Conservation (phyloP, 2,329 filamentous ascomycete species). For the Alternaria sp. region DNA sequence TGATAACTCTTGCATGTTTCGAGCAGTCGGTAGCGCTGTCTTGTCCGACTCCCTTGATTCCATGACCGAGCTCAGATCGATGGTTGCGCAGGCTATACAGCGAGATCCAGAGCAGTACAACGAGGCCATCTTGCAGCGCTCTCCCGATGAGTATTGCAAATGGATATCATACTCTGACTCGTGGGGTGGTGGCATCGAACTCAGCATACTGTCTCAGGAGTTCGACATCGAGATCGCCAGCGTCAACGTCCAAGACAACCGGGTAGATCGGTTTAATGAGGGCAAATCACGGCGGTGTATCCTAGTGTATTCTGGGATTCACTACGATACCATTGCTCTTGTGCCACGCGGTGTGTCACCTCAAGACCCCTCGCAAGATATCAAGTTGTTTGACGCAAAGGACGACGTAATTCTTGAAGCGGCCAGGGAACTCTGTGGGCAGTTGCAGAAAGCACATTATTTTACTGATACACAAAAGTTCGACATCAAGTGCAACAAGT, state of each 20-base stretch:
- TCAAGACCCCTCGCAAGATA: constrained; percentile 76
- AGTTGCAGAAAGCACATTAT: constrained; percentile 78
- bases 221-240: constrained; percentile 87
- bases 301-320: constrained; percentile 88
- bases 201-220: constrained; percentile 82
- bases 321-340: constrained; percentile 90
- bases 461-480: constrained; percentile 89
- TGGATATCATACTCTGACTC: constrained; percentile 82
- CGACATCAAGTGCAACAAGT: constrained; percentile 77
- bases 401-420: constrained; percentile 66
- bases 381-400: constrained; percentile 72
- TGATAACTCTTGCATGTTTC: constrained; percentile 94
- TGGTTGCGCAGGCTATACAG: constrained; percentile 82
- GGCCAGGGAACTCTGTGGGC: constrained; percentile 62
- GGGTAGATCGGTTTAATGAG: constrained; percentile 81
- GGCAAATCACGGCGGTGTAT: constrained; percentile 72
- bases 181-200: constrained; percentile 93
- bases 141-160: constrained; percentile 76
- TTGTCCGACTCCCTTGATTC: constrained; percentile 68
- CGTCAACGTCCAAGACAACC: constrained; percentile 76
- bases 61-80: constrained; percentile 75
- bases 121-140: constrained; percentile 76
- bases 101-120: constrained; percentile 75
- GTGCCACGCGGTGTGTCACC: constrained; percentile 65
- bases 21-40: constrained; percentile 84